A percentile compares a stretch with the other conserved stretches of the same genome.
Evolutionary conservation across 768 basidiomycete species (phyloP).

Genomic region (Boletellus sp.): DNA sequence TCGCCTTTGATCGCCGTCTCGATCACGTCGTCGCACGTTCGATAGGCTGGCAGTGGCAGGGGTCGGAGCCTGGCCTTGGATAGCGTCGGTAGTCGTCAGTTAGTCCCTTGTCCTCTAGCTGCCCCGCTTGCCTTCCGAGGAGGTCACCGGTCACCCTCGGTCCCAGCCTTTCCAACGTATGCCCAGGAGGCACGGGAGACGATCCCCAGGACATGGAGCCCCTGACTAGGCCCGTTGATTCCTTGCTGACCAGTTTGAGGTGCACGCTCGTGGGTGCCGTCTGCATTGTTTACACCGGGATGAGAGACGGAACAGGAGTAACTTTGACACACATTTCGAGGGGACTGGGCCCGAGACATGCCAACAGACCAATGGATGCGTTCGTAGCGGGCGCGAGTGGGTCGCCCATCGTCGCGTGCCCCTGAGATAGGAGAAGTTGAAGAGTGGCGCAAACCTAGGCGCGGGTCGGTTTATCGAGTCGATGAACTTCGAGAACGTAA

Average conservation of each 20-base stretch:
- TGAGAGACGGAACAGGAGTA: conserved; percentile 63
- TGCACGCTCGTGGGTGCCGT: conserved; percentile 11
- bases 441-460: conserved; percentile 42
- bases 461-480: conserved; percentile 77
- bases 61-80: no score
- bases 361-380: conserved; percentile 85
- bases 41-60: no score
- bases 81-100: no score
- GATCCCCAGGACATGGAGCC: conserved; percentile 42
- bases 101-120: no score
- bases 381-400: conserved; percentile 89
- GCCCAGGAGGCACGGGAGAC: conserved; percentile 26
- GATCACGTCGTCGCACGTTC: conserved; percentile 43
- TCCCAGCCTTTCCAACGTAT: no score
- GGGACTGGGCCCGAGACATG: conserved; percentile 96
- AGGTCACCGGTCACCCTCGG: no score
- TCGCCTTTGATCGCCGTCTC: no score
- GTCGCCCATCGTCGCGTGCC: conserved; percentile 1
- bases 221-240: conserved; percentile 61
- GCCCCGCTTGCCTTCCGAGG: no score
- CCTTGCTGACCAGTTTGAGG: conserved; percentile 97
- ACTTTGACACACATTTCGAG: conserved; percentile 82
- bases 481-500: conserved; percentile 57
- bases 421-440: neutral
- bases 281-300: neutral